Conservation (phyloP, 768 basidiomycete species). For the Ramaria sp. region DNA sequence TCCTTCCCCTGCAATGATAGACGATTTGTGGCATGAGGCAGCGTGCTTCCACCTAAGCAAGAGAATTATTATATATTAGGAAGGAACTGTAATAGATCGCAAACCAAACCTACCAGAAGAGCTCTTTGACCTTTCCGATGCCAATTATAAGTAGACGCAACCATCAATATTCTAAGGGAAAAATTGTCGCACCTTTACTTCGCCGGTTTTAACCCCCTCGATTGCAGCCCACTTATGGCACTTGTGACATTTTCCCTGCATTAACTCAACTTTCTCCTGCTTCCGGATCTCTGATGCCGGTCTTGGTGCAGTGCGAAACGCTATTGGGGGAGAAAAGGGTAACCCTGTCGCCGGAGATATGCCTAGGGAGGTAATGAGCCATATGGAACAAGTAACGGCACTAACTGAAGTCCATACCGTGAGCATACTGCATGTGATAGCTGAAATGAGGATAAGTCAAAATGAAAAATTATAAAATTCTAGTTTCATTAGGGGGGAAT, state of each 20-base stretch:
- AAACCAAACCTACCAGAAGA: conserved; percentile 49
- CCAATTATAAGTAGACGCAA: background rate
- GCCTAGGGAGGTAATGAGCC: conserved; percentile 29
- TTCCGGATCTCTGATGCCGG: conserved; percentile 32
- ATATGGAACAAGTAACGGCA: background rate
- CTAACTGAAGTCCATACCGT: conserved; percentile 35
- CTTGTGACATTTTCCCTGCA: conserved; percentile 70
- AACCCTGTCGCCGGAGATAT: conserved; percentile 56
- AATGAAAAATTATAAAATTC: background rate
- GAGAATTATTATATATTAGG: background rate
- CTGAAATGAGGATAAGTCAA: conserved; percentile 25
- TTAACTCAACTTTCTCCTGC: conserved; percentile 45
- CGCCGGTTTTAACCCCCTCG: conserved; percentile 64
- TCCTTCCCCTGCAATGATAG: conserved; percentile 41
- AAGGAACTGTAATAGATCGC: background rate
- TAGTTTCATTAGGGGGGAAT: background rate
- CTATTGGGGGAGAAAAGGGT: conserved; percentile 70
- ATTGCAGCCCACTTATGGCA: conserved; percentile 63
- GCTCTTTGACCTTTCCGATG: conserved; percentile 47
- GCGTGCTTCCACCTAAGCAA: conserved; percentile 74
- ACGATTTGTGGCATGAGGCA: conserved; percentile 58
- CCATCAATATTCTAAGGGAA: background rate
- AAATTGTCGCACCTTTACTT: conserved; percentile 46
- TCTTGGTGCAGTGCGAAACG: conserved; percentile 41
- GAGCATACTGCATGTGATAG: conserved; percentile 76